These are phyloP conservation scores for Leucocoprinus sp. DNA, from an alignment of 768 basidiomycete species.

Conservation along the genomic window DNA sequence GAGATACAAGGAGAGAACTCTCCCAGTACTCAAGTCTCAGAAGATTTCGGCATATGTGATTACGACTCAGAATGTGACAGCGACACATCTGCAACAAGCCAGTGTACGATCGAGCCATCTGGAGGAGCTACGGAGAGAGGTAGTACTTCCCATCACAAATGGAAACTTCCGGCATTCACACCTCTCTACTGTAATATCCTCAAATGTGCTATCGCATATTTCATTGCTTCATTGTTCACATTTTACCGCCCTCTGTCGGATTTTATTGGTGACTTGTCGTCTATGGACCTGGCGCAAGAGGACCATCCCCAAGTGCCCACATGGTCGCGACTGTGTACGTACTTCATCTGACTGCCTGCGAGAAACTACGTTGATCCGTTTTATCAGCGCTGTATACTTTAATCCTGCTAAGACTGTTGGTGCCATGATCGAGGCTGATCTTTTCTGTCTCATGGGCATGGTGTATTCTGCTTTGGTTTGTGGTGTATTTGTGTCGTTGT, in stretches of 20 bases:
- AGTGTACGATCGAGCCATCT: slow-evolving; percentile 1
- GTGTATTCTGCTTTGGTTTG: slow-evolving; percentile 68
- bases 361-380: background rate
- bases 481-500: slow-evolving; percentile 66
- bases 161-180: slow-evolving; percentile 31
- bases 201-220: slow-evolving; percentile 90
- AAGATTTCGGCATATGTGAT: background rate
- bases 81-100: slow-evolving; percentile 3
- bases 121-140: background rate
- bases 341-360: background rate
- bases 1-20: background rate
- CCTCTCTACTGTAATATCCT: slow-evolving; percentile 62
- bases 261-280: slow-evolving; percentile 53
- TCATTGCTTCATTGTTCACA: slow-evolving; percentile 87
- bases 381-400: slow-evolving; percentile 68
- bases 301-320: slow-evolving; percentile 76
- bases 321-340: slow-evolving; percentile 90
- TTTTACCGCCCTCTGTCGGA: slow-evolving; percentile 71
- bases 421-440: slow-evolving; percentile 85
- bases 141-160: slow-evolving; percentile 1
- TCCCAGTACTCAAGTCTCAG: background rate
- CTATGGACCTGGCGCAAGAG: slow-evolving; percentile 39
- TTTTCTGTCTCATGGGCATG: slow-evolving; percentile 67
- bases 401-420: slow-evolving; percentile 93
- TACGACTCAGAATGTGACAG: slow-evolving; percentile 9